Evolutionary conservation across 1,139 yeast genomes (phyloP), one percentile per base, ranked within the genome.

Genomic region (Saccharomyces hybrid): DNA sequence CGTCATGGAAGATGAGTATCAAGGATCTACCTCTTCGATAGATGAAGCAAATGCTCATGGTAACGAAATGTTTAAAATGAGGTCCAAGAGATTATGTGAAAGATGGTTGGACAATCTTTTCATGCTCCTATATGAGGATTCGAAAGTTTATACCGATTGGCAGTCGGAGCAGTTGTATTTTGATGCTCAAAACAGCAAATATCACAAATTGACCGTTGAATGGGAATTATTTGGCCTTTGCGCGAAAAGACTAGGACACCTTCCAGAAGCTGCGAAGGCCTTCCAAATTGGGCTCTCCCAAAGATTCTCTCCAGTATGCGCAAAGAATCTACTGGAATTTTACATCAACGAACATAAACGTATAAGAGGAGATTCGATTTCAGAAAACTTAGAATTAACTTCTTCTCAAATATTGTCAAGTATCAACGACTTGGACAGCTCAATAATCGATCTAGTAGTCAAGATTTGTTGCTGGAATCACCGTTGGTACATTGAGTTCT

Each of bases 91-190:
- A 60, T 78, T 95, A 55, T 93, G 99, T 73, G 99, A 95, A 73
- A 81, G 98, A 66, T 91, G 99, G 97, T 78, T 95, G 59, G 99
- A 95, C 69, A 88, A 90, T 64, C 75, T 95, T 57, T 93, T 95
- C 70, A 86, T 93, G 88, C 79, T 91, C 27, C 76, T 93, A 57
- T 95, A 90, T 68, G 98, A 91, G 64, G 98, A 95, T 67, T 79
- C 93, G 64, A 81, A 95, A 60, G 89, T 89, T 3, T 93, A 88
- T 66, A 86, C 97, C 5, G 82, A 89, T 75, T 93, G 98, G 97
- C 95, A 93, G 67, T 91, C 96, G 1, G 98, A 93, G 68, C 80
- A 84, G 58, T 82, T 88, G 63, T 88, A 88, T 60, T 88, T 88
- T 68, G 88, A 84, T 70, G 86, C 93, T 5, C 95, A 87, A 66